phyloP scores from a whole-genome alignment of 345 rosid genomes.

The Orychophragmus violaceus region DNA sequence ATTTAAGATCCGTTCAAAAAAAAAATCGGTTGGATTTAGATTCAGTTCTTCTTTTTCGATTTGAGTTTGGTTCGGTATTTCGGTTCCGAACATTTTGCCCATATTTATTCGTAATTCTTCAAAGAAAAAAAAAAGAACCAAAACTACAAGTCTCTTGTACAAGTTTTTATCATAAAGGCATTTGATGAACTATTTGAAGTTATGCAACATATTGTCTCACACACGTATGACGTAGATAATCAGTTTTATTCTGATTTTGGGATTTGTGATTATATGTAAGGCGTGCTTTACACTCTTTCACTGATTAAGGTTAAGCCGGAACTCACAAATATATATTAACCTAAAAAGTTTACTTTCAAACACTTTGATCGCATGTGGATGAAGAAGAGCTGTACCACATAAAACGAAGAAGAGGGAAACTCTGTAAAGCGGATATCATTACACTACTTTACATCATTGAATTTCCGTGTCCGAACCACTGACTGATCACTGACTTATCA shows the following conservation, averaged over 20 bases:
- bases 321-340: not conserved
- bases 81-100: no score
- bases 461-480: conserved; percentile 22
- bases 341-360: not conserved
- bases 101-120: not conserved
- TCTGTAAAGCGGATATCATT: conserved; percentile 1
- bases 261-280: no score
- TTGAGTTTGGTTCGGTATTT: no score
- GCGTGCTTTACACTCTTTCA: not conserved
- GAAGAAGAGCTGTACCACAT: conserved; percentile 12
- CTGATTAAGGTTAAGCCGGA: not conserved
- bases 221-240: not conserved
- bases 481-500: not conserved
- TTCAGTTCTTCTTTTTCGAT: no score
- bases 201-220: not conserved
- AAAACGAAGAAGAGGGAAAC: not conserved
- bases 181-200: not conserved
- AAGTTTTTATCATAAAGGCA: not conserved
- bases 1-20: no score
- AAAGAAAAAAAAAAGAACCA: not conserved
- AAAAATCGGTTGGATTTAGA: no score
- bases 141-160: not conserved
- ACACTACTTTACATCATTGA: conserved; percentile 1
- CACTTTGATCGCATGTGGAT: not conserved
- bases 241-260: not conserved